phyloP scores from a whole-genome alignment of 2,329 filamentous ascomycete species.

The Dryadomyces quercivorus region DNA sequence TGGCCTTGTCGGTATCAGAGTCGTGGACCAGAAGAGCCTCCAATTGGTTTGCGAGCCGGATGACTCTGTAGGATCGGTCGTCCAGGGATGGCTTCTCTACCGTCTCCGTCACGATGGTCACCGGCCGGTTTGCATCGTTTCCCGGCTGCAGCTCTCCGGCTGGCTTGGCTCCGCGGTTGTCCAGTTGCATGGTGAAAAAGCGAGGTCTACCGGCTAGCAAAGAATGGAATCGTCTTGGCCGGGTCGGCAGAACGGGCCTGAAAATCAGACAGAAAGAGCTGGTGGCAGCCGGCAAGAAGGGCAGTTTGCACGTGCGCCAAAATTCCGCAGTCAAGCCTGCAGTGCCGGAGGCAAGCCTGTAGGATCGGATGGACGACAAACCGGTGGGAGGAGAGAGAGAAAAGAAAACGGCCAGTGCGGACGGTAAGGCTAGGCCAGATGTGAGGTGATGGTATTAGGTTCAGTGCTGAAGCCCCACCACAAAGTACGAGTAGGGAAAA shows the following conservation, averaged over 20 bases:
- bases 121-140: conserved; percentile 4
- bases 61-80: conserved; percentile 76
- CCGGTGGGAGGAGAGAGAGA: neutral
- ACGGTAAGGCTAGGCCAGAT: neutral
- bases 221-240: neutral
- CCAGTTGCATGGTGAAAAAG: neutral
- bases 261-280: neutral
- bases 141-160: neutral
- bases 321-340: neutral
- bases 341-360: neutral
- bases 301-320: neutral
- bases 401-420: neutral
- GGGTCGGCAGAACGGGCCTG: neutral
- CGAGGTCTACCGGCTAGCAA: too few relatives aligned
- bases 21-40: conserved; percentile 91
- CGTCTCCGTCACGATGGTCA: conserved; percentile 47
- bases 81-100: conserved; percentile 78
- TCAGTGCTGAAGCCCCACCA: neutral
- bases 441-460: neutral
- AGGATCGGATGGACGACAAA: neutral
- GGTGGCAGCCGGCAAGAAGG: neutral
- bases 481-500: neutral
- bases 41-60: conserved; percentile 72
- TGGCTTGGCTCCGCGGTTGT: neutral
- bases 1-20: conserved; percentile 90